Percentiles rank a stretch among this genome's conserved stretches.
Evolutionary conservation across 768 basidiomycete species (phyloP).

Genomic region (Termitomyces eurrhizus): DNA sequence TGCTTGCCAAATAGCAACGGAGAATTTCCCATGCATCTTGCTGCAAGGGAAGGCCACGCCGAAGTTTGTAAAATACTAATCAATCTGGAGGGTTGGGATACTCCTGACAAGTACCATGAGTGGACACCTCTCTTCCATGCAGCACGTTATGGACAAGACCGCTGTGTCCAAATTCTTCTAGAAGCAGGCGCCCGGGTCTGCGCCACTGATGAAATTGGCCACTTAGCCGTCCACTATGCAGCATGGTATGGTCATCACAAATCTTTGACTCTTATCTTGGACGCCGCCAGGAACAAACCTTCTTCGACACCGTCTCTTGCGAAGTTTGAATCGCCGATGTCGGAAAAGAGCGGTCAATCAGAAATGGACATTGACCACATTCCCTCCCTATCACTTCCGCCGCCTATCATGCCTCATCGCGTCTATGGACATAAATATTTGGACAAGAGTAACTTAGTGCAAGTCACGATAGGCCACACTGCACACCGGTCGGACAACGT

Average conservation of each 20-base stretch:
- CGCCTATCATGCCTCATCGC: conserved; percentile 96
- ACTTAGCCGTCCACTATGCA: conserved; percentile 87
- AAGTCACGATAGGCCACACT: conserved; percentile 77
- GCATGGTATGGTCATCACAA: conserved; percentile 91
- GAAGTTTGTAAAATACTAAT: conserved; percentile 80
- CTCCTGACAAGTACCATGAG: conserved; percentile 94
- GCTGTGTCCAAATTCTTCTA: conserved; percentile 75
- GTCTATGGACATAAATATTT: conserved; percentile 97
- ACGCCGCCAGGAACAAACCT: conserved; percentile 32
- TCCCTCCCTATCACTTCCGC: conserved; percentile 91
- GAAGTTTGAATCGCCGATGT: conserved; percentile 35
- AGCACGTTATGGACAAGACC: conserved; percentile 75
- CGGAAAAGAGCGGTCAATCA: conserved; percentile 29
- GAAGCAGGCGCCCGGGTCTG: conserved; percentile 76
- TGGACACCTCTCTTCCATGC: conserved; percentile 99
- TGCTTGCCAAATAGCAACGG: conserved; percentile 89
- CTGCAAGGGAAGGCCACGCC: conserved; percentile 87
- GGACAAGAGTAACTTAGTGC: conserved; percentile 80
- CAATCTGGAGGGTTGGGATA: conserved; percentile 73
- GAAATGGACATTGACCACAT: conserved; percentile 87
- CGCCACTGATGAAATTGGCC: conserved; percentile 77
- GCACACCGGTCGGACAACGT: conserved; percentile 31
- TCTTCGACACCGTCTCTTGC: conserved; percentile 18
- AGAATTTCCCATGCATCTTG: conserved; percentile 96
- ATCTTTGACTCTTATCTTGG: conserved; percentile 61